Evolutionary conservation across 345 rosid species (phyloP).

Genomic region (Eucalyptus sideroxylon): DNA sequence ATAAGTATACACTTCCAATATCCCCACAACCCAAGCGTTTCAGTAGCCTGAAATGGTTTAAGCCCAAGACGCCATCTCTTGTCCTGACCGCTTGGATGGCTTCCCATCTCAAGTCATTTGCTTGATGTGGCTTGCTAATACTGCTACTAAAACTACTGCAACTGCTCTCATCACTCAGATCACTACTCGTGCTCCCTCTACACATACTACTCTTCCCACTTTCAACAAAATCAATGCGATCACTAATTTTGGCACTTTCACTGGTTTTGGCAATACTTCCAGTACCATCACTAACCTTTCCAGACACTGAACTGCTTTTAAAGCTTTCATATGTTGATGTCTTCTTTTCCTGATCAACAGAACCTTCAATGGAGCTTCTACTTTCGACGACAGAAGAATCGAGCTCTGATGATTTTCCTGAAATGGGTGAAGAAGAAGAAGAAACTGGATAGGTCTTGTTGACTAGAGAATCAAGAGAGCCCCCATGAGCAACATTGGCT

Average conservation of each 20-base stretch:
- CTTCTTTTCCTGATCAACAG: constrained; percentile 60
- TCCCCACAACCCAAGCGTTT: constrained; percentile 93
- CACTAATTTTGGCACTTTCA: constrained; percentile 48
- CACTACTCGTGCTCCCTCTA: constrained; percentile 90
- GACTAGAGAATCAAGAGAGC: not conserved
- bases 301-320: constrained; percentile 66
- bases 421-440: not conserved
- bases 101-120: constrained; percentile 88
- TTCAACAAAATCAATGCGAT: constrained; percentile 62
- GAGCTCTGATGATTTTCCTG: not conserved
- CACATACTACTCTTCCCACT: constrained; percentile 88
- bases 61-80: constrained; percentile 60
- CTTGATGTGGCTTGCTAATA: constrained; percentile 80
- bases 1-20: constrained; percentile 87
- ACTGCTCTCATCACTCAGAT: constrained; percentile 81
- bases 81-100: constrained; percentile 75
- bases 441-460: not conserved
- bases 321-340: constrained; percentile 53
- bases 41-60: constrained; percentile 73
- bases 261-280: constrained; percentile 59
- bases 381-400: constrained; percentile 30
- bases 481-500: not conserved
- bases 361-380: constrained; percentile 27
- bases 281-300: constrained; percentile 68
- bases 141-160: constrained; percentile 90